These are phyloP conservation scores for Ettlia oleoabundans DNA, from an alignment of 139 green algal genomes.

Conservation along the genomic window DNA sequence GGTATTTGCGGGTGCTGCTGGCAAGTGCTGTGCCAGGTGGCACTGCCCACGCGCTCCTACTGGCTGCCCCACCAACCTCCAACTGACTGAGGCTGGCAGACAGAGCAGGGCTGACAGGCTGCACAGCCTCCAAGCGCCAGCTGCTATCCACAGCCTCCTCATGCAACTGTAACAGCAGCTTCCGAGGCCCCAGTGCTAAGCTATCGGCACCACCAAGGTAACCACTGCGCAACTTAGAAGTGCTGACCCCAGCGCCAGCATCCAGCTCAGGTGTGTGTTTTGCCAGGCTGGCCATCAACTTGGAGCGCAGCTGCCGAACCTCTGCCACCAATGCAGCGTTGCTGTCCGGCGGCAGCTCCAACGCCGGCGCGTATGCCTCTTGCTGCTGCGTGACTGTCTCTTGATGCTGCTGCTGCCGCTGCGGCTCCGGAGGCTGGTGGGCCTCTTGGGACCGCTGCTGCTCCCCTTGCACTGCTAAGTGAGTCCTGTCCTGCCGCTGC, in stretches of 20 bases:
- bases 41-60: too few relatives aligned
- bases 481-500: too few relatives aligned
- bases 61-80: too few relatives aligned
- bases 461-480: too few relatives aligned
- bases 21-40: not conserved
- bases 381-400: not conserved
- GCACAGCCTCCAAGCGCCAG: not conserved
- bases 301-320: slow-evolving; percentile 25
- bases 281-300: slow-evolving; percentile 21
- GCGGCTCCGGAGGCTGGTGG: too few relatives aligned
- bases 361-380: not conserved
- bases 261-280: slow-evolving; percentile 21
- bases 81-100: not conserved
- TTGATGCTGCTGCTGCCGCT: not conserved
- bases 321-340: slow-evolving; percentile 18
- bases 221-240: too few relatives aligned
- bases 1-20: slow-evolving; percentile 17
- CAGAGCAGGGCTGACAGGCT: too few relatives aligned
- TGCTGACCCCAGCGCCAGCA: too few relatives aligned
- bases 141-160: not conserved
- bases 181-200: too few relatives aligned
- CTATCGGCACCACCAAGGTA: not conserved
- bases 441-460: too few relatives aligned
- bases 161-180: not conserved
- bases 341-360: slow-evolving; percentile 7